Evolutionary conservation across 2,329 filamentous ascomycete species (phyloP).

Genomic region (Paecilomyces variotii): DNA sequence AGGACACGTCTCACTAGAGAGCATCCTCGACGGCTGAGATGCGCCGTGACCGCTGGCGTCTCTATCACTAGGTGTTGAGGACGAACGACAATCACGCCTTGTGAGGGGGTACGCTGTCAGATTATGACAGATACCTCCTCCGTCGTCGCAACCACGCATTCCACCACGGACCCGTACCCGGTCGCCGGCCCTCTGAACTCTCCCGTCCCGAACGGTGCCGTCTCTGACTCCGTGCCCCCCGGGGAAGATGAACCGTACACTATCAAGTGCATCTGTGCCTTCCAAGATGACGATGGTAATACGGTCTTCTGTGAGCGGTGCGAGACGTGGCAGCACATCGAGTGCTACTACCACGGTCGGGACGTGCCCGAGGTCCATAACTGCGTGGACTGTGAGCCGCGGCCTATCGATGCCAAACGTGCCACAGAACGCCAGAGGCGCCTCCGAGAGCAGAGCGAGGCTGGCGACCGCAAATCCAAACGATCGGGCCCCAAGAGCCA

Average conservation of each 20-base stretch:
- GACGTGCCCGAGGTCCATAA: conserved; percentile 72
- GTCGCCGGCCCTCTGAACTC: conserved; percentile 38
- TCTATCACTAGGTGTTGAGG: conserved; percentile 9
- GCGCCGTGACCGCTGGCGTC: conserved; percentile 5
- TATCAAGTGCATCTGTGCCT: conserved; percentile 96
- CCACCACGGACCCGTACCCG: conserved; percentile 38
- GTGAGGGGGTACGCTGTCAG: conserved; percentile 39
- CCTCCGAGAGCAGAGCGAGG: conserved; percentile 51
- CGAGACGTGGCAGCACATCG: conserved; percentile 97
- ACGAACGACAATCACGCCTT: conserved; percentile 7
- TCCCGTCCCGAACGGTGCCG: conserved; percentile 34
- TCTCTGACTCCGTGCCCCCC: conserved; percentile 32
- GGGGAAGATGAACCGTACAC: conserved; percentile 57
- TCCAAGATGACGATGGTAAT: conserved; percentile 89
- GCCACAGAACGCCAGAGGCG: conserved; percentile 65
- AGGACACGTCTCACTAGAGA: neutral
- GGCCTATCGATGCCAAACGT: conserved; percentile 62
- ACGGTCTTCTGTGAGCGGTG: conserved; percentile 95
- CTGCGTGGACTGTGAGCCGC: conserved; percentile 80
- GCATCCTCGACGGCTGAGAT: conserved; percentile 6
- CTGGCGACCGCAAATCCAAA: conserved; percentile 63
- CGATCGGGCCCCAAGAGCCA: conserved; percentile 70
- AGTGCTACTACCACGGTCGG: conserved; percentile 83
- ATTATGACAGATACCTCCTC: conserved; percentile 49
- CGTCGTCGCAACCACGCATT: conserved; percentile 39